Base-by-base conservation (phyloP, 345 rosid genomes). In the Eucalyptus polyanthemos region DNA sequence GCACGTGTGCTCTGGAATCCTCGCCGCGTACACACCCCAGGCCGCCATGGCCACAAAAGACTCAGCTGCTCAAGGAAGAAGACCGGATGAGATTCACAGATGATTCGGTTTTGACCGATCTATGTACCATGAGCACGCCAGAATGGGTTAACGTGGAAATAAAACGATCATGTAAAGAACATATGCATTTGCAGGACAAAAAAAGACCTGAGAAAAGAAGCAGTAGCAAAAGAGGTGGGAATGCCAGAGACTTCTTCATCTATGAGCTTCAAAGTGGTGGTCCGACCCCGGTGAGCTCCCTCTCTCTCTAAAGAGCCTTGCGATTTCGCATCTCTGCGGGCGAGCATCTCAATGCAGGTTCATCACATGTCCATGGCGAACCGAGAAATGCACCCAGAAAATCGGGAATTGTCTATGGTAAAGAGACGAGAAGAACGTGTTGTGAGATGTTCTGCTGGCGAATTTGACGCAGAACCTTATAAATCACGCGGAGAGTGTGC, bases 1-100 rank as follows among this genome's bases (percentile, higher is more conserved):
- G 86, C 96, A 93, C 22, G 95, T 94, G 89, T 94, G 94, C 88
- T 94, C 95, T 3, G 95, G 95, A 50, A 94, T 92, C 89, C 94
- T 93, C 40, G 81, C 91, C 3, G 80, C 92, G 29, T 88, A 22
- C 42, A 31, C 91, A 10, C 50, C 91, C 6, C 49, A 49, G n/a
- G 87, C 88, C 42, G 67, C 90, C 50, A 58, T 19, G 31, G 24
- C 67, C 49, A 60, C 51, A 50, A 27, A 56, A 69, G n/a, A 11
- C 42, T 88, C 91, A 31, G 88, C 88, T 86, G 90, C 47, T 40
- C 47, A 8, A 76, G 83, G 83, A 76, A 76, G 83, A 76, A 76
- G 15, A 76, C 29, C 5, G 27, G 12, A 76, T 40, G 83, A 72
- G 45, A 72, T 21, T 54, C 60, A 54, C 60, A 54, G 34, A 29